A percentile compares a stretch with the other conserved stretches of the same genome.
These are phyloP conservation scores for Mortierella sp. DNA, from an alignment of 371 early-diverging fungal genomes.

Conservation along the genomic window DNA sequence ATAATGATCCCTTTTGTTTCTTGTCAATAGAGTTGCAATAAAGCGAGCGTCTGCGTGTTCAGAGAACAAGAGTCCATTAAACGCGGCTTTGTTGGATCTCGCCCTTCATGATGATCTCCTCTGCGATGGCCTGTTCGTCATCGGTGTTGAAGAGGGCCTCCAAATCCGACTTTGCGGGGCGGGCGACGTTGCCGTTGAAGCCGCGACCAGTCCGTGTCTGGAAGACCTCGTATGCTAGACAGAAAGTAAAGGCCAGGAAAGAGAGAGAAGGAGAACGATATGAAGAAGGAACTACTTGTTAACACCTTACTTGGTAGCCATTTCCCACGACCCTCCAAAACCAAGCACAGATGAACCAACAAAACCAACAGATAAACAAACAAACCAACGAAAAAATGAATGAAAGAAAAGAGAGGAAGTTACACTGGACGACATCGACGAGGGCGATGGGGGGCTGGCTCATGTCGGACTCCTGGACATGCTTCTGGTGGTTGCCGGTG, in stretches of 20 bases:
- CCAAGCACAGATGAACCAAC: not conserved
- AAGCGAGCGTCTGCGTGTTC: too few relatives aligned
- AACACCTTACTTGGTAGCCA: not conserved
- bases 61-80: not conserved
- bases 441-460: conserved; percentile 23
- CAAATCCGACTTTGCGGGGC: conserved; percentile 38
- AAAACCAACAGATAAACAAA: not conserved
- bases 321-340: not conserved
- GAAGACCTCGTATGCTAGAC: conserved; percentile 37
- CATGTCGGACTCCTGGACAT: conserved; percentile 15
- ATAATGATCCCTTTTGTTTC: too few relatives aligned
- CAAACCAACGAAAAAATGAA: conserved; percentile 6
- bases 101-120: conserved; percentile 45
- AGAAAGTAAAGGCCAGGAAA: too few relatives aligned
- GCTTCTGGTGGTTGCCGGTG: conserved; percentile 15
- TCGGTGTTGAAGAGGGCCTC: conserved; percentile 40
- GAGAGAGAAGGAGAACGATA: too few relatives aligned
- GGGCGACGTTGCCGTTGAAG: conserved; percentile 36
- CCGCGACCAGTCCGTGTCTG: conserved; percentile 45
- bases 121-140: conserved; percentile 30
- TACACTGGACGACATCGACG: conserved; percentile 52
- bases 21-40: too few relatives aligned
- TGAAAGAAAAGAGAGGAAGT: not conserved
- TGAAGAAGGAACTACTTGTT: not conserved
- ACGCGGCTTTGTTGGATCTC: conserved; percentile 37